Evolutionary conservation across 352 stramenopile genomes (phyloP), one percentile per base, ranked within the genome.

Genomic region (Saprolegnia diclina): DNA sequence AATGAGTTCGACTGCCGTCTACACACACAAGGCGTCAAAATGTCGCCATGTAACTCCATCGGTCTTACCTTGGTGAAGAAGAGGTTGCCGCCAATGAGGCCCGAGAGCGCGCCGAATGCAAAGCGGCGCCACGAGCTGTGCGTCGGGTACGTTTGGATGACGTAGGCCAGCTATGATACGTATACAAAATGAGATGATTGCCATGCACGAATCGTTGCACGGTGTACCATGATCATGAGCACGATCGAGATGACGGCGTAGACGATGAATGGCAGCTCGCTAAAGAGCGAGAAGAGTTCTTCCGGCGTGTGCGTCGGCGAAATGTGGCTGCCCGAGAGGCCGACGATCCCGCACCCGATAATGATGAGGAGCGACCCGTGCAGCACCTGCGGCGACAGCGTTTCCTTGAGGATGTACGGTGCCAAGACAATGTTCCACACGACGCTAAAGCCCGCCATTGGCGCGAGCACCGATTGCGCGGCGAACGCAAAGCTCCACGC

Each of bases 371-470:
- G 81, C 2, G 83, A 87, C 24, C 83, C 86, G 68, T 85, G 78
- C 53, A 94, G 26, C 40, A 92, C 86, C 45, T 91, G 78, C 21
- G 77, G 77, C 11, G 84, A 92, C 24, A 94, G 71, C 65, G 87
- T 82, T 72, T 94, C 86, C 32, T 89, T 77, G 11, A 94, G 79
- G 29, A 94, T 74, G 68, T 90, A 94, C 5, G 86, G 86, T 56
- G 86, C 84, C 16, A 94, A 71, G 21, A 94, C 74, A 59, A 94
- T 92, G 64, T 94, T 94, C 86, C 86, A 94, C 50, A 94, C 84
- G 50, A 94, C 86, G 57, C 86, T 94, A 72, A 90, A 94, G 50
- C 86, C 86, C 2, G 86, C 84, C 86, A 94, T 94, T 1, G 86
- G 86, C 21, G 86, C 86, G 45, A 94, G 75, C 56, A 94, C 91